These are phyloP conservation scores for Nothophoma quercina DNA, from an alignment of 2,329 filamentous ascomycete genomes.

Conservation along the genomic window DNA sequence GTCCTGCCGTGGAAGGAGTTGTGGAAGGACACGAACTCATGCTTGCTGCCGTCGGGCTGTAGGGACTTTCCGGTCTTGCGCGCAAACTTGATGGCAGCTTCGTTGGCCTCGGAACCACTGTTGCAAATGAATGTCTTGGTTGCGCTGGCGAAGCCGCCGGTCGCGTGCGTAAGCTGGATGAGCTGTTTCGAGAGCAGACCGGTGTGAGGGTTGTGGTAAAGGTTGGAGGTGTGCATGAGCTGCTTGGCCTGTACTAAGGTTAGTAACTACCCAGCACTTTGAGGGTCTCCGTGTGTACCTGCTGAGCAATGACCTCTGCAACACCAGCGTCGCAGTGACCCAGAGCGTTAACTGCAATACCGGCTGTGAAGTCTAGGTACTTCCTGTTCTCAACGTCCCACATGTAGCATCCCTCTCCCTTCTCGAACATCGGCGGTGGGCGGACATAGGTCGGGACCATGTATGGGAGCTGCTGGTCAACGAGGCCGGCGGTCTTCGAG, in stretches of 20 bases:
- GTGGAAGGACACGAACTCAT: slow-evolving; percentile 88
- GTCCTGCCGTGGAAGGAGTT: slow-evolving; percentile 96
- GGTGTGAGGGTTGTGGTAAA: slow-evolving; percentile 97
- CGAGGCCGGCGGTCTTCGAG: slow-evolving; percentile 76
- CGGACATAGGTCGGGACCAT: slow-evolving; percentile 97
- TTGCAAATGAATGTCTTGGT: slow-evolving; percentile 91
- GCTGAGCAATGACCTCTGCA: slow-evolving; percentile 75
- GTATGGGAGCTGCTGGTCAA: slow-evolving; percentile 78
- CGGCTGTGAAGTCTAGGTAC: slow-evolving; percentile 94
- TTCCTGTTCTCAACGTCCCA: slow-evolving; percentile 89
- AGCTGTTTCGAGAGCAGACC: slow-evolving; percentile 86
- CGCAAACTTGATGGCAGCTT: slow-evolving; percentile 96
- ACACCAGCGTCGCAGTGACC: slow-evolving; percentile 89
- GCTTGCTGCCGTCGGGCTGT: slow-evolving; percentile 74
- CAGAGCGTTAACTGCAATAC: slow-evolving; percentile 92
- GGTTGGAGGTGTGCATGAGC: slow-evolving; percentile 90
- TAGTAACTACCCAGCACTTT: slow-evolving; percentile 4
- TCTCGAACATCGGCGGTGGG: slow-evolving; percentile 87
- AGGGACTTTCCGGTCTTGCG: slow-evolving; percentile 84
- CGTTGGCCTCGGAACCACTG: slow-evolving; percentile 95
- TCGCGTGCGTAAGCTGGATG: slow-evolving; percentile 79
- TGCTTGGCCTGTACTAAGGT: slow-evolving; percentile 60
- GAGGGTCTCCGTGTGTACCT: slow-evolving; percentile 60
- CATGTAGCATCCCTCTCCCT: slow-evolving; percentile 84
- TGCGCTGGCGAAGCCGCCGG: slow-evolving; percentile 83